Percentiles rank a stretch among this genome's conserved stretches.
Evolutionary conservation across 805 yeast species (phyloP).

Genomic region (Pichia paraexigua): DNA sequence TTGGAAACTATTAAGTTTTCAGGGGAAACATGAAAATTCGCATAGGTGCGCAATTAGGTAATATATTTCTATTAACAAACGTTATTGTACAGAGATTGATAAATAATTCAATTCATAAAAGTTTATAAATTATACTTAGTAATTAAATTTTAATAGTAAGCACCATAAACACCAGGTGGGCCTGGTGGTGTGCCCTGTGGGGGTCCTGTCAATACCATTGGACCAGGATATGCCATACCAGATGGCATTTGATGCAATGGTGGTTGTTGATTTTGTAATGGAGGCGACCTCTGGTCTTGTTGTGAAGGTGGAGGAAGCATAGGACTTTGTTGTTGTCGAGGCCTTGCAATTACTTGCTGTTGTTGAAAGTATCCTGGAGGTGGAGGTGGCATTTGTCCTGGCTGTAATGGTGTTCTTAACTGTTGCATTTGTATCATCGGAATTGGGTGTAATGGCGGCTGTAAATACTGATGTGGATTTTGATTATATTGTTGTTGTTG

Average conservation of each 20-base stretch:
- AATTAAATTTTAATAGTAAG: neutral
- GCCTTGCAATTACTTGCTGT: neutral
- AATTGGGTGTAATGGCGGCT: neutral
- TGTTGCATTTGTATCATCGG: neutral
- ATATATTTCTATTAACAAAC: too few relatives aligned
- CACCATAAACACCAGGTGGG: neutral
- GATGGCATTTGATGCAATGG: constrained; percentile 1
- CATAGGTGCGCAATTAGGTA: too few relatives aligned
- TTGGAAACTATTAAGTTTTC: neutral
- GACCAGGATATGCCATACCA: neutral
- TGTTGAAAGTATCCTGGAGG: neutral
- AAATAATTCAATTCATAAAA: too few relatives aligned
- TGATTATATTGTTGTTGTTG: neutral
- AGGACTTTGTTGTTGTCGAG: neutral
- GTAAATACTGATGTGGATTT: neutral
- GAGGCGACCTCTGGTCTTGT: neutral
- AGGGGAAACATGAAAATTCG: neutral
- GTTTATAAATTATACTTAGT: too few relatives aligned
- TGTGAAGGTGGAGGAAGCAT: neutral
- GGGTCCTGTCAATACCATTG: neutral
- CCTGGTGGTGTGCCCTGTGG: neutral
- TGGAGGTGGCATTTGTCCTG: neutral
- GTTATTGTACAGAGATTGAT: too few relatives aligned
- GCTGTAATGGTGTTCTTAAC: neutral
- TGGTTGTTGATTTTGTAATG: neutral